Evolutionary conservation across 1,284 basidiomycete species (phyloP), one percentile per base, ranked within the genome.

Genomic region (Naganishia sp.): DNA sequence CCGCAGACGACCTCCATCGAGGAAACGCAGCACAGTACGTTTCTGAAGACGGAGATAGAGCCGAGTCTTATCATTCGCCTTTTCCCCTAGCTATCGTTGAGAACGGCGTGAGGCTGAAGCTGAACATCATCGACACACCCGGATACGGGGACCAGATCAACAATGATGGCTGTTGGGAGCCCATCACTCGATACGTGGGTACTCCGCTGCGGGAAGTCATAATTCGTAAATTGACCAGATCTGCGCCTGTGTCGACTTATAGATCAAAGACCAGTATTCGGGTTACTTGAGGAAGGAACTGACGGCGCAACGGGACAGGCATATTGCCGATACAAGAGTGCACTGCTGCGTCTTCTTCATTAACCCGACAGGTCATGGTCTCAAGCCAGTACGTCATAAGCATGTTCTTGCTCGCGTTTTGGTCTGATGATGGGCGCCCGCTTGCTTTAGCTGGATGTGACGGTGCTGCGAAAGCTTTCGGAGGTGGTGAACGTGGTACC

Each of bases 151-250:
- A 99, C 84, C 91, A 94, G 76, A 88, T 99, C 78, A 97, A 99
- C 86, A 99, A 99, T 80, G 96, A 99, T 80, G 91, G 91, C 80
- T 98, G 96, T 85, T 99, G 95, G 95, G 95, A 99, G 77, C 91
- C 95, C 35, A 97, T 98, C 74, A 86, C 98, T 80, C 96, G 96
- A 82, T 96, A 98, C 81, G 98, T 97, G 82, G 91, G 75, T 72
- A 31, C 21, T n/a, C 17, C n/a, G 53, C 21, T 15, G 28, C 25
- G 32, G 15, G 5, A 18, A 23, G 23, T 51, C 17, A 32, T 41
- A n/a, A 45, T 50, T n/a, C 47, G 4, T 17, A 2, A 15, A 3
- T 4, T 39, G 18, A 17, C 10, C 17, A 18, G 42, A 25, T 17
- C 15, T 51, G 45, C 43, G 15, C 43, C 9, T 18, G 17, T 42